These are phyloP conservation scores for Penicillium salamii DNA, from an alignment of 495 filamentous ascomycete genomes.

Conservation along the genomic window DNA sequence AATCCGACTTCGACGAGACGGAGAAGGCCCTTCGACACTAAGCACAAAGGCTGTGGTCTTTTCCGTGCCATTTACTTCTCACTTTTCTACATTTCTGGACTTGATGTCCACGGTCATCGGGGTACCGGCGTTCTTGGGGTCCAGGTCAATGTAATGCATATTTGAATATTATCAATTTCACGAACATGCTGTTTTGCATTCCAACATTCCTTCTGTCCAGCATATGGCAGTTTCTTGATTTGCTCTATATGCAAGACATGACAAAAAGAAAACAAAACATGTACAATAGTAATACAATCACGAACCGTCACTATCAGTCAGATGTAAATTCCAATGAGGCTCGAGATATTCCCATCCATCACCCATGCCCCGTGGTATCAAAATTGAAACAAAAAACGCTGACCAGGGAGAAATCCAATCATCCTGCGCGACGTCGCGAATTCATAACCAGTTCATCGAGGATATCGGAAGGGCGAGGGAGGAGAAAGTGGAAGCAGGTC, in stretches of 20 bases:
- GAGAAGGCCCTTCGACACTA: conserved; percentile 46
- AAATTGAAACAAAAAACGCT: not conserved
- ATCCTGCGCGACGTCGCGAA: conserved; percentile 1
- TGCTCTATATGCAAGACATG: conserved; percentile 22
- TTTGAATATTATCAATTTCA: conserved; percentile 17
- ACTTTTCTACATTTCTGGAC: conserved; percentile 12
- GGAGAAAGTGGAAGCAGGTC: not conserved
- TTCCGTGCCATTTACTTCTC: conserved; percentile 4
- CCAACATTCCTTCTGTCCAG: not conserved
- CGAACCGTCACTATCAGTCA: conserved; percentile 1
- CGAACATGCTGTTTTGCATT: not conserved
- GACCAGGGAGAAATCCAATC: not conserved
- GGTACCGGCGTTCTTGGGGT: conserved; percentile 28
- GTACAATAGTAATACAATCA: conserved; percentile 41
- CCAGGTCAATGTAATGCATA: conserved; percentile 24
- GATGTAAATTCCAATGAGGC: not conserved
- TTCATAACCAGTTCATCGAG: conserved; percentile 8
- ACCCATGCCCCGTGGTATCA: not conserved
- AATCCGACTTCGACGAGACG: conserved; percentile 77
- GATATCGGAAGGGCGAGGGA: not conserved
- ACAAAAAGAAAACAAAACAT: conserved; percentile 24
- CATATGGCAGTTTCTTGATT: conserved; percentile 15
- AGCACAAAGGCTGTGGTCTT: not conserved
- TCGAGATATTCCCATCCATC: not conserved
- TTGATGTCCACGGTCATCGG: conserved; percentile 20